A percentile compares a stretch with the other conserved stretches of the same genome.
Evolutionary conservation across 768 basidiomycete genomes (phyloP).

Genomic region (Leccinum fibrillosum): DNA sequence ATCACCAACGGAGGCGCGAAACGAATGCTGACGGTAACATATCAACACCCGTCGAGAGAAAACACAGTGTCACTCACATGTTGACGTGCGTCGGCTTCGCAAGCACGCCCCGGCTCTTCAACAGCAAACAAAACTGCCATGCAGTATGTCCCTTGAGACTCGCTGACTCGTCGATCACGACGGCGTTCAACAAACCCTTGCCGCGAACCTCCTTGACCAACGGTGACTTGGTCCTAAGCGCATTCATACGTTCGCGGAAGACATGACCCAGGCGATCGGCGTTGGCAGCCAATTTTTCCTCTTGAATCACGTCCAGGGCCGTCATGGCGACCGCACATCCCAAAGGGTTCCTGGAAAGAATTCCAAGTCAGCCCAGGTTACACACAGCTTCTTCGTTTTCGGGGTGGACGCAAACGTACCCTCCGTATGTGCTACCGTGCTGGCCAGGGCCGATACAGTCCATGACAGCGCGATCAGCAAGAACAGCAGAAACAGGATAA

Average conservation of each 20-base stretch:
- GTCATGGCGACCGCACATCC: constrained; percentile 96
- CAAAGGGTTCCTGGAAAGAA: constrained; percentile 70
- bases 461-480: constrained; percentile 91
- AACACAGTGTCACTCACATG: constrained; percentile 55
- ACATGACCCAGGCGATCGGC: constrained; percentile 74
- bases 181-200: constrained; percentile 85
- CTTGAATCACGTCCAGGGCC: constrained; percentile 84
- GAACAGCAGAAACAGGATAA: constrained; percentile 94
- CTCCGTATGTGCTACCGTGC: constrained; percentile 95
- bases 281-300: constrained; percentile 81
- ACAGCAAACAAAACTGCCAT: constrained; percentile 91
- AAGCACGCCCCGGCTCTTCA: constrained; percentile 88
- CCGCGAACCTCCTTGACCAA: constrained; percentile 81
- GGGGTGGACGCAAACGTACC: constrained; percentile 41
- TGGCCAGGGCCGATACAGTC: constrained; percentile 92
- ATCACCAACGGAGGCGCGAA: constrained; percentile 97
- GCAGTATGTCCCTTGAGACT: constrained; percentile 78
- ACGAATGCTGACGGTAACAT: constrained; percentile 61
- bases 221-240: constrained; percentile 52
- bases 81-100: constrained; percentile 97
- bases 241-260: constrained; percentile 67
- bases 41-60: background rate
- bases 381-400: background rate
- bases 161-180: constrained; percentile 85
- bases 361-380: background rate